Conservation (phyloP, 2,329 filamentous ascomycete species). For the Colletotrichum sp. region DNA sequence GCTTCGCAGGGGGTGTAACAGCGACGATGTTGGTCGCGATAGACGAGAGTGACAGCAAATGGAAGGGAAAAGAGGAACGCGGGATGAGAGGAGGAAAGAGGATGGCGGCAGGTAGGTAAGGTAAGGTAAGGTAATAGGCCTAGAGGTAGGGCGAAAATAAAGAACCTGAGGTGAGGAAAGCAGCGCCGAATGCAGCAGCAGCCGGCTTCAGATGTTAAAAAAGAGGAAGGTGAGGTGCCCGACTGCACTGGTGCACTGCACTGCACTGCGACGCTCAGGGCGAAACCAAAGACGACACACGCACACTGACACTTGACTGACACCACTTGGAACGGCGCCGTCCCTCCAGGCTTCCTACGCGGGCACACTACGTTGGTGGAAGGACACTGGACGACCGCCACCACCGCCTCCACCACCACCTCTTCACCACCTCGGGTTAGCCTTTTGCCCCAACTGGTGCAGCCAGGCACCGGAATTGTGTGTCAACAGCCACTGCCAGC, state of each 20-base stretch:
- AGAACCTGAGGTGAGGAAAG: neutral
- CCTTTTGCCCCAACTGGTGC: neutral
- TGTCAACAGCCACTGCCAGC: neutral
- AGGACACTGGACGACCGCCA: neutral
- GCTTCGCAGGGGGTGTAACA: neutral
- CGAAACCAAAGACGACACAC: slow-evolving; percentile 3
- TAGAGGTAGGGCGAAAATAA: neutral
- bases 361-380: neutral
- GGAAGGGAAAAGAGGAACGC: neutral
- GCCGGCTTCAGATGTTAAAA: slow-evolving; percentile 10
- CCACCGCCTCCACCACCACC: neutral
- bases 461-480: neutral
- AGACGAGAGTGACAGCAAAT: neutral
- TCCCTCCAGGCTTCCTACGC: neutral
- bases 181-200: neutral
- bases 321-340: neutral
- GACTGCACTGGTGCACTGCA: neutral
- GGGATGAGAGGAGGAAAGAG: neutral
- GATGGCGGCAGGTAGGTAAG: neutral
- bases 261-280: neutral
- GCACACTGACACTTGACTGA: neutral
- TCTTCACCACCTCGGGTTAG: neutral
- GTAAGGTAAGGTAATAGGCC: neutral
- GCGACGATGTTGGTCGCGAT: neutral
- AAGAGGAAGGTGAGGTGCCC: neutral